Percentiles rank a stretch among this genome's conserved stretches.
phyloP scores from a whole-genome alignment of 371 early-diverging fungal species.

The Syncephalis fuscata region DNA sequence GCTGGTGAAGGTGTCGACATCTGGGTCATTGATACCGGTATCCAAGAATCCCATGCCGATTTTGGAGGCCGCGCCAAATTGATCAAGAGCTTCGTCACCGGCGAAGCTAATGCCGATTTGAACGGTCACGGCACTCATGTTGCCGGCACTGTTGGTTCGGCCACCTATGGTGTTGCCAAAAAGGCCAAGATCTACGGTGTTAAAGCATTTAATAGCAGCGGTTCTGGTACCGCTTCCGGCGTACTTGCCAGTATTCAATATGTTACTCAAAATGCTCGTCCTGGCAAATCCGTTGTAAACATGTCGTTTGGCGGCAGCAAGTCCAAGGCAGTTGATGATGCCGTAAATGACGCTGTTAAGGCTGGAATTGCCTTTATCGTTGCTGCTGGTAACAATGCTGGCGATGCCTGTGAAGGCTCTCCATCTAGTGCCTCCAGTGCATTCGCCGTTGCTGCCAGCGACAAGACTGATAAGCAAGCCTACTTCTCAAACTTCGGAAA shows the following conservation, averaged over 20 bases:
- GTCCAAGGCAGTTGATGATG: slow-evolving; percentile 19
- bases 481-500: slow-evolving; percentile 54
- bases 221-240: slow-evolving; percentile 33
- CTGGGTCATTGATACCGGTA: slow-evolving; percentile 43
- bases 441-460: slow-evolving; percentile 48
- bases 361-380: slow-evolving; percentile 31
- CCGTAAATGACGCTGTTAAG: slow-evolving; percentile 6
- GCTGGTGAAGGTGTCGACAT: slow-evolving; percentile 21
- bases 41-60: slow-evolving; percentile 25
- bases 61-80: slow-evolving; percentile 24
- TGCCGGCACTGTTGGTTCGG: slow-evolving; percentile 35
- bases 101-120: slow-evolving; percentile 19
- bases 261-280: slow-evolving; percentile 1
- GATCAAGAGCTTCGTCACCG: slow-evolving; percentile 12
- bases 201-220: slow-evolving; percentile 34
- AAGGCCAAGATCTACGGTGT: slow-evolving; percentile 27
- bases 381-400: slow-evolving; percentile 45
- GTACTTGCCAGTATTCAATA: slow-evolving; percentile 45
- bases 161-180: slow-evolving; percentile 32
- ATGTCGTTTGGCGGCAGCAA: slow-evolving; percentile 39
- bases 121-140: slow-evolving; percentile 39
- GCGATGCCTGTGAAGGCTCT: slow-evolving; percentile 32
- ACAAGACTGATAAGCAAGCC: slow-evolving; percentile 35
- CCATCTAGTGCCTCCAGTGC: slow-evolving; percentile 36
- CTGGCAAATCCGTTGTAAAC: slow-evolving; percentile 15